A percentile compares a stretch with the other conserved stretches of the same genome.
These are phyloP conservation scores for Botrytis sinoallii DNA, from an alignment of 2,329 filamentous ascomycete species.

Conservation along the genomic window DNA sequence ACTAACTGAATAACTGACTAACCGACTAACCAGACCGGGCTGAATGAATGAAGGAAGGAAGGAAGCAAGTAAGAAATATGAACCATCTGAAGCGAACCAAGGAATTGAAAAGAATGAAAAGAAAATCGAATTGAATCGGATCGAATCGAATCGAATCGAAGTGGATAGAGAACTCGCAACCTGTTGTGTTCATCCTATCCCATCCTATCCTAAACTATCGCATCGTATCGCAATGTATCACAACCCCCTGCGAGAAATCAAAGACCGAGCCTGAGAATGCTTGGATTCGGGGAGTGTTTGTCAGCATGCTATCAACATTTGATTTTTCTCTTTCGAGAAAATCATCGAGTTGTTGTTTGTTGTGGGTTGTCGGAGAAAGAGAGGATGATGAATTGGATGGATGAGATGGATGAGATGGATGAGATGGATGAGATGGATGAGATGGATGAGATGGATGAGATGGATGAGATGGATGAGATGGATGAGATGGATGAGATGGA, in stretches of 20 bases:
- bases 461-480: neutral
- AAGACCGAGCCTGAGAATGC: neutral
- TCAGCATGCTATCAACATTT: too few relatives aligned
- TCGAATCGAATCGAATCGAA: too few relatives aligned
- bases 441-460: neutral
- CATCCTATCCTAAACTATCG: too few relatives aligned
- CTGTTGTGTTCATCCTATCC: neutral
- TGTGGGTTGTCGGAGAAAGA: neutral
- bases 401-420: neutral
- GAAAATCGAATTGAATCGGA: too few relatives aligned
- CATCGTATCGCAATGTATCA: rapidly evolving
- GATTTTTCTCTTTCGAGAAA: too few relatives aligned
- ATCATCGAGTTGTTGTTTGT: neutral
- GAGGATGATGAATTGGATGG: too few relatives aligned
- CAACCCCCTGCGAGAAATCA: neutral
- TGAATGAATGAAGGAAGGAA: neutral
- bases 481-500: too few relatives aligned
- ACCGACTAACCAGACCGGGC: neutral
- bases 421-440: too few relatives aligned
- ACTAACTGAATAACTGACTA: neutral
- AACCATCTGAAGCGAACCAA: neutral
- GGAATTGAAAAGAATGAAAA: neutral
- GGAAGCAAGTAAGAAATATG: neutral
- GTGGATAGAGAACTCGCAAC: neutral
- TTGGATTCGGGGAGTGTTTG: too few relatives aligned